A percentile compares a stretch with the other conserved stretches of the same genome.
Conservation (phyloP, 1,139 yeast genomes). For the Hansenula anomala region DNA sequence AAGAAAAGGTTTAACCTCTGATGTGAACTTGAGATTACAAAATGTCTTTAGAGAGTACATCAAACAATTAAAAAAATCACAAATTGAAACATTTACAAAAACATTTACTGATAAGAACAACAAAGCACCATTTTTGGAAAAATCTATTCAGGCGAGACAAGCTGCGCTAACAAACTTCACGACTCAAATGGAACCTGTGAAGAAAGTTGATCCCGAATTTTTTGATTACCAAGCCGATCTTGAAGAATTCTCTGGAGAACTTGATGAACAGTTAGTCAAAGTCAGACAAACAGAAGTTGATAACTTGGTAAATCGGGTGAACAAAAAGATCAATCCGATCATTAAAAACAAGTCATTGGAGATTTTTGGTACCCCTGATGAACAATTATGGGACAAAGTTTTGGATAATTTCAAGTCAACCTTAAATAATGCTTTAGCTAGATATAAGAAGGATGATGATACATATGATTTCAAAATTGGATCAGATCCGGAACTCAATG, state of each 20-base stretch:
- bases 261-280: slow-evolving; percentile 27
- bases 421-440: slow-evolving; percentile 28
- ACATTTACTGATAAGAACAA: slow-evolving; percentile 11
- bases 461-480: slow-evolving; percentile 63
- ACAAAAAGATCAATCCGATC: slow-evolving; percentile 35
- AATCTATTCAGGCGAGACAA: slow-evolving; percentile 25
- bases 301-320: slow-evolving; percentile 30
- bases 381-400: slow-evolving; percentile 59
- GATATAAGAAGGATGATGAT: slow-evolving; percentile 22
- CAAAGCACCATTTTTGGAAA: slow-evolving; percentile 22
- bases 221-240: slow-evolving; percentile 25
- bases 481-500: slow-evolving; percentile 39
- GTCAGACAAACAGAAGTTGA: slow-evolving; percentile 45
- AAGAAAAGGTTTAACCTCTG: slow-evolving; percentile 40
- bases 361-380: slow-evolving; percentile 40
- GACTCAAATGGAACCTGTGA: slow-evolving; percentile 15
- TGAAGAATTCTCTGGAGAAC: slow-evolving; percentile 23
- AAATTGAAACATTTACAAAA: slow-evolving; percentile 24
- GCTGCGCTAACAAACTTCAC: slow-evolving; percentile 23
- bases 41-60: slow-evolving; percentile 41
- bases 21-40: slow-evolving; percentile 40
- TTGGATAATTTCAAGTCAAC: slow-evolving; percentile 41
- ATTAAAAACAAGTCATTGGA: slow-evolving; percentile 38
- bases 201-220: slow-evolving; percentile 22
- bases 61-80: slow-evolving; percentile 27